Percentiles rank a stretch among this genome's conserved stretches.
Conservation (phyloP, 2,329 filamentous ascomycete species). For the Aspergillus sojae region DNA sequence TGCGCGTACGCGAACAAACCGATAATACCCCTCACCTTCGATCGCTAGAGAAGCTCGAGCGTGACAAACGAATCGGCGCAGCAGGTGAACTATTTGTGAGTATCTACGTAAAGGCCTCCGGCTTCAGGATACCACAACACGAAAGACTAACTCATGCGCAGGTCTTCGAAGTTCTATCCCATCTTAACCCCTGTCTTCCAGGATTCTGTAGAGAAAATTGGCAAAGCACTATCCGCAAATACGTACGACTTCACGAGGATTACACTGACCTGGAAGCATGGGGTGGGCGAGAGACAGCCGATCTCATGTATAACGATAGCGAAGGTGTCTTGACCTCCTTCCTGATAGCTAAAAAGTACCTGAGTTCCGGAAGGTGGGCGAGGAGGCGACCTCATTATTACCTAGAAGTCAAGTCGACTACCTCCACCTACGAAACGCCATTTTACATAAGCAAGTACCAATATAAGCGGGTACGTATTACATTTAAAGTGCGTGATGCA, state of each 20-base stretch:
- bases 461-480: conserved; percentile 42
- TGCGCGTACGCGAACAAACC: not conserved
- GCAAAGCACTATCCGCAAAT: conserved; percentile 52
- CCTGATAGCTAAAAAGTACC: conserved; percentile 12
- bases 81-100: conserved; percentile 18
- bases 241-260: conserved; percentile 41
- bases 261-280: conserved; percentile 47
- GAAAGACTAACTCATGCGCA: not conserved
- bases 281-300: conserved; percentile 49
- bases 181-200: conserved; percentile 3
- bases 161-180: conserved; percentile 16
- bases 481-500: not conserved
- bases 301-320: conserved; percentile 48
- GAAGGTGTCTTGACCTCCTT: conserved; percentile 12
- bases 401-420: conserved; percentile 58
- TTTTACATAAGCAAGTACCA: conserved; percentile 55
- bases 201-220: conserved; percentile 49
- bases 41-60: conserved; percentile 9
- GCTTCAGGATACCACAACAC: not conserved
- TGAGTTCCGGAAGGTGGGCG: conserved; percentile 22
- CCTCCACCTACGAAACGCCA: conserved; percentile 36
- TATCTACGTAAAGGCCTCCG: not conserved
- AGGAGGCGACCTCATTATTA: conserved; percentile 43
- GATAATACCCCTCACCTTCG: conserved; percentile 1
- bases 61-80: conserved; percentile 11